Base-by-base conservation (phyloP, 2,329 filamentous ascomycete species). In the Exophiala viscosa region DNA sequence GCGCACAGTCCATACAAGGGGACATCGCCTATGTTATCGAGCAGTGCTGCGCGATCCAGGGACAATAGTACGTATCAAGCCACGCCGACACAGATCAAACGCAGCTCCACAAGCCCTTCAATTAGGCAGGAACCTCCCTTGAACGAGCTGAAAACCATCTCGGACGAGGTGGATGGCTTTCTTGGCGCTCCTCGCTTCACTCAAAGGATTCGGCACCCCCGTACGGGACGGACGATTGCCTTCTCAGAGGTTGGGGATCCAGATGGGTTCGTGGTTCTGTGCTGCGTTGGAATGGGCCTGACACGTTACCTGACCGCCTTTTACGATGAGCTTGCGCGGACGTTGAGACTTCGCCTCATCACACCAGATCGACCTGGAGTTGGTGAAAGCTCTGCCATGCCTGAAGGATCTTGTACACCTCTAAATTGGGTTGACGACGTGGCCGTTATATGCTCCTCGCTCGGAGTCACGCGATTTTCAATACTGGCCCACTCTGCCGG, bases 241-340 rank as follows among this genome's bases (percentile, higher is more conserved):
- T 99, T 96, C 66, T 97, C 92, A 0, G 93, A 99, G 69, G 93
- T 99, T 2, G 93, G 93, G 11, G 91, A 97, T 67, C 85, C 91
- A 0, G 83, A 92, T 39, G 93, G 93, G 1, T 92, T 87, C 60
- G 92, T 90, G 2, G 89, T 99, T 1, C 91, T 99, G 62, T 95
- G 93, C 67, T 99, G 93, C 65, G 90, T 99, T 2, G 93, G 93
- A 15, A 99, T 99, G 93, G 93, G 93, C 0, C 72, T 99, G 64
- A 99, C 93, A 9, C 83, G 93, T 70, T 99, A 93, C 67, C 88
- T 99, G 54, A 96, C 90, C 55, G 90, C 91, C 0, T 99, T 99
- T 67, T 99, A 97, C 66, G 93, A 99, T 67, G 93, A 99, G 69
- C 76, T 99, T 48, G 93, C 93, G 2, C 74, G 88, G 64, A 95